These are phyloP conservation scores for Zea luxurians DNA, from an alignment of 176 grass and related monocot genomes.

Conservation along the genomic window DNA sequence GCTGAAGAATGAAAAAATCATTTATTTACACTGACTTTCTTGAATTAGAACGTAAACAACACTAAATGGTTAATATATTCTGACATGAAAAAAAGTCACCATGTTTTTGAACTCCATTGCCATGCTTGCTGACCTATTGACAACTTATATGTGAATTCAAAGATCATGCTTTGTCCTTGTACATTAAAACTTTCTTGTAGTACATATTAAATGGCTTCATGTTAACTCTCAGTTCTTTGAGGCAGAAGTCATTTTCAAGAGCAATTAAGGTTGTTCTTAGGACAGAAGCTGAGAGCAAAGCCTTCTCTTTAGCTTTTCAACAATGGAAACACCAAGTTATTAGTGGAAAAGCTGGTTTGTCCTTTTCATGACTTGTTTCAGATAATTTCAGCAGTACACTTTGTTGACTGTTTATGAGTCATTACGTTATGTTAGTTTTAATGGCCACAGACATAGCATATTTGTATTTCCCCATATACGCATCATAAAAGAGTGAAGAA, in stretches of 20 bases:
- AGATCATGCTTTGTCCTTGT: slow-evolving; percentile 25
- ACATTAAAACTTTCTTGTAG: slow-evolving; percentile 31
- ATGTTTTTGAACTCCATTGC: neutral
- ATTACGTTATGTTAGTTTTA: slow-evolving; percentile 9
- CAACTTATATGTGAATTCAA: slow-evolving; percentile 4
- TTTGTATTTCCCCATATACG: slow-evolving; percentile 1
- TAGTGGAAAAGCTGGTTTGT: slow-evolving; percentile 69
- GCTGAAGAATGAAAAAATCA: neutral
- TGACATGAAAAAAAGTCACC: neutral
- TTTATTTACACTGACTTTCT: neutral
- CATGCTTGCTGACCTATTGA: neutral
- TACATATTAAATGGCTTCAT: slow-evolving; percentile 41
- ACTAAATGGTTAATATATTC: neutral
- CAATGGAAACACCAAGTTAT: slow-evolving; percentile 72
- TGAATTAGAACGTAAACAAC: slow-evolving; percentile 9
- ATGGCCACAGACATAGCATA: neutral
- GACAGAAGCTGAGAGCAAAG: slow-evolving; percentile 87
- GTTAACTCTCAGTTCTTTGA: slow-evolving; percentile 47
- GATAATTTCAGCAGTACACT: slow-evolving; percentile 38
- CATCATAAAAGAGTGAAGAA: slow-evolving; percentile 10
- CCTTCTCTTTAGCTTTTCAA: slow-evolving; percentile 75
- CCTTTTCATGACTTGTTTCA: slow-evolving; percentile 52
- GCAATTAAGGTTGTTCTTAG: slow-evolving; percentile 85
- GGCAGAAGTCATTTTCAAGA: slow-evolving; percentile 89
- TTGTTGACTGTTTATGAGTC: slow-evolving; percentile 23